Conservation (phyloP, 1,284 basidiomycete genomes). For the Cryptococcus maquisensis region DNA sequence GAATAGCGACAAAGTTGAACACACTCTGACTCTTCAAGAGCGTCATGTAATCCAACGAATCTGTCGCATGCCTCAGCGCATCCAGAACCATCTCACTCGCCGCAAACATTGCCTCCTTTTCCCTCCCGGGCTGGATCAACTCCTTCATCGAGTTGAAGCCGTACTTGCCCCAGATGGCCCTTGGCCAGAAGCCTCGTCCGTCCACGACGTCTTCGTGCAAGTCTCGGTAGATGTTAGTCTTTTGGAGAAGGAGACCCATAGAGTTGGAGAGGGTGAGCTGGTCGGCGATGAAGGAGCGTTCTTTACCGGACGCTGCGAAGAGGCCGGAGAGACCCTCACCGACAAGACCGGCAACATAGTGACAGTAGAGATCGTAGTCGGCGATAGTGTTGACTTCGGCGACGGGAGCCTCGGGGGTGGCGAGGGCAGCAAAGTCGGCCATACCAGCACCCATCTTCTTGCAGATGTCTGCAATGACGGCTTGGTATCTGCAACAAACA, state of each 20-base stretch:
- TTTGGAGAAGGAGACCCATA: constrained; percentile 96
- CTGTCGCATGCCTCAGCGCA: constrained; percentile 76
- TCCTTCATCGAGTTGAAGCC: constrained; percentile 58
- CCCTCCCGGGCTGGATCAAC: constrained; percentile 51
- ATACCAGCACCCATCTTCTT: constrained; percentile 89
- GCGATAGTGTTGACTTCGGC: constrained; percentile 66
- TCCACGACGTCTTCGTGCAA: constrained; percentile 88
- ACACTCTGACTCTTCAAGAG: constrained; percentile 85
- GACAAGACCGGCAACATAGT: constrained; percentile 96
- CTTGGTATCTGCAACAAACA: constrained; percentile 59
- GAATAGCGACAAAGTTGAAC: constrained; percentile 96
- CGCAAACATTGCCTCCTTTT: constrained; percentile 66
- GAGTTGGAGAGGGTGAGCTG: constrained; percentile 88
- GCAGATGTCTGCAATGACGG: constrained; percentile 76
- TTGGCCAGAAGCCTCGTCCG: constrained; percentile 89
- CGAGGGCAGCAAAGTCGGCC: constrained; percentile 88
- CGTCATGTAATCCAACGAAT: constrained; percentile 84
- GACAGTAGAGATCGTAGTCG: constrained; percentile 96
- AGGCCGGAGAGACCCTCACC: constrained; percentile 92
- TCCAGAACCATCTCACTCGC: constrained; percentile 88
- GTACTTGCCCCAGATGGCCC: constrained; percentile 79
- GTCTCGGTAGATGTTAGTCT: constrained; percentile 97
- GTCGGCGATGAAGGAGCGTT: constrained; percentile 67
- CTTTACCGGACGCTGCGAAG: constrained; percentile 83
- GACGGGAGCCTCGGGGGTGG: constrained; percentile 63